phyloP scores from a whole-genome alignment of 2,329 filamentous ascomycete genomes.

The Neonectria sp. region DNA sequence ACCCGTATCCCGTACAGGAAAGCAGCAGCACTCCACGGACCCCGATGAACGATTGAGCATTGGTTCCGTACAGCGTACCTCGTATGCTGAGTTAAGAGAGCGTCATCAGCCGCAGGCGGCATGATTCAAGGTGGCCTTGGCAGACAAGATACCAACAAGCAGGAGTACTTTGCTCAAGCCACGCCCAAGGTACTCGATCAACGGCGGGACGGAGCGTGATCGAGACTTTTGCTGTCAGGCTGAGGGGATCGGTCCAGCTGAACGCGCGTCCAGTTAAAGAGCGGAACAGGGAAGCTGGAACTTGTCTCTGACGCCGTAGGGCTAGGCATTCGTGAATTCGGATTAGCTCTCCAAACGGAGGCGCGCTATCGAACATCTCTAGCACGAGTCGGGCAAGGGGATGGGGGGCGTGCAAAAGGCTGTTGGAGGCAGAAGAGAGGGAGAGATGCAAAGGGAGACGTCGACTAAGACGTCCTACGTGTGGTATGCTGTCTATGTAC shows the following conservation, averaged over 20 bases:
- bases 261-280: conserved; percentile 23
- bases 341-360: conserved; percentile 17
- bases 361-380: conserved; percentile 28
- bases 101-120: conserved; percentile 1
- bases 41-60: not conserved
- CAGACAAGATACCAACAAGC: not conserved
- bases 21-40: not conserved
- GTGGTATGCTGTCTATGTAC: too few relatives aligned
- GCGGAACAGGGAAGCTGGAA: conserved; percentile 10
- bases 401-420: not conserved
- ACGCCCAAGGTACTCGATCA: conserved; percentile 22
- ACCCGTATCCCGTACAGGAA: not conserved
- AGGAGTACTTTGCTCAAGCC: conserved; percentile 13
- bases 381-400: conserved; percentile 19
- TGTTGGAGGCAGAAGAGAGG: not conserved
- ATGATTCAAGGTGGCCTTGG: conserved; percentile 14
- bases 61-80: not conserved
- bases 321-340: conserved; percentile 20
- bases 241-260: conserved; percentile 6
- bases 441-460: not conserved
- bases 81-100: conserved; percentile 13
- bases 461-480: too few relatives aligned
- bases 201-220: conserved; percentile 20
- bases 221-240: conserved; percentile 25
- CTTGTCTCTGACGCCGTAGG: conserved; percentile 20